A percentile compares a stretch with the other conserved stretches of the same genome.
Evolutionary conservation across 768 basidiomycete genomes (phyloP).

Genomic region (Tricholomella constricta): DNA sequence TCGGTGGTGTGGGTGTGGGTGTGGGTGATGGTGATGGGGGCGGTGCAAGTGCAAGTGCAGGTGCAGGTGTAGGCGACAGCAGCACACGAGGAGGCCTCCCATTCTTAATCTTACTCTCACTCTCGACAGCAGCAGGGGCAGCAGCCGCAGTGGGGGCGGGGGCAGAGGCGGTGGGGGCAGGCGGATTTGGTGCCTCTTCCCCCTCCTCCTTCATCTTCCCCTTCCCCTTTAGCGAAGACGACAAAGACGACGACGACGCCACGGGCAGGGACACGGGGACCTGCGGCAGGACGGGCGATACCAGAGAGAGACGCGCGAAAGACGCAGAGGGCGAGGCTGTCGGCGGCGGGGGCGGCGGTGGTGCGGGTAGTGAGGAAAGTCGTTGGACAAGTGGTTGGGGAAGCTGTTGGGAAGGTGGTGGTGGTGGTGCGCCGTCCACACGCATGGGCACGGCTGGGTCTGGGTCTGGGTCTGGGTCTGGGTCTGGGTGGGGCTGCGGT

Average conservation of each 20-base stretch:
- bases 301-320: constrained; percentile 52
- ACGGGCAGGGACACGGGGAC: not conserved
- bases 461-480: too few relatives aligned
- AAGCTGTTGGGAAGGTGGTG: not conserved
- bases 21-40: not conserved
- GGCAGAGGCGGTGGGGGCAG: too few relatives aligned
- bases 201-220: too few relatives aligned
- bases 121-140: too few relatives aligned
- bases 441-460: too few relatives aligned
- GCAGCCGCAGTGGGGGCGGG: too few relatives aligned
- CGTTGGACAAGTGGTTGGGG: not conserved
- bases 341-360: not conserved
- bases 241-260: not conserved
- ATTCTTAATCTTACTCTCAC: too few relatives aligned
- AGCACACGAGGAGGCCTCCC: too few relatives aligned
- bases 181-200: too few relatives aligned
- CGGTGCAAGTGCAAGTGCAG: not conserved
- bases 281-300: constrained; percentile 37
- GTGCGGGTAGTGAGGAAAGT: not conserved
- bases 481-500: too few relatives aligned
- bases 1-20: not conserved
- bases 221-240: too few relatives aligned
- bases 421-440: too few relatives aligned
- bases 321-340: constrained; percentile 47
- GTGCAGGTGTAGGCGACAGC: not conserved